A percentile compares a stretch with the other conserved stretches of the same genome.
Conservation (phyloP, 2,329 filamentous ascomycete genomes). For the Exophiala sideris region DNA sequence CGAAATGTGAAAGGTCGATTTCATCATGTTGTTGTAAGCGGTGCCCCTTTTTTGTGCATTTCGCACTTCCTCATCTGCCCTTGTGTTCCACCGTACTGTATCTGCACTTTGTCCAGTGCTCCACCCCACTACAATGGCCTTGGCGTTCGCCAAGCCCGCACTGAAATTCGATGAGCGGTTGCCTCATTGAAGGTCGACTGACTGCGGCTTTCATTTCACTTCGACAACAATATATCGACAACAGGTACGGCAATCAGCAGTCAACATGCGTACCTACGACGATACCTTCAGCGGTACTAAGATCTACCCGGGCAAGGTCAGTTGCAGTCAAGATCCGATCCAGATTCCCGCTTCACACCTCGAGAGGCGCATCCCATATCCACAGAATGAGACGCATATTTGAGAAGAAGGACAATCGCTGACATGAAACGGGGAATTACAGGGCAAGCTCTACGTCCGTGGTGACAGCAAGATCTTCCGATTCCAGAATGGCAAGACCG, state of each 20-base stretch:
- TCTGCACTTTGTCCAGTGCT: neutral
- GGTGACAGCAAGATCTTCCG: constrained; percentile 99
- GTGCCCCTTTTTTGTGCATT: neutral
- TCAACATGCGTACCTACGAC: constrained; percentile 74
- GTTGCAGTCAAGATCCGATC: constrained; percentile 32
- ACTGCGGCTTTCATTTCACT: constrained; percentile 3
- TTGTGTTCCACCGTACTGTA: constrained; percentile 1
- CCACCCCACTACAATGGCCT: constrained; percentile 2
- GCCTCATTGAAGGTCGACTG: neutral
- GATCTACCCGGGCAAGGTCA: constrained; percentile 78
- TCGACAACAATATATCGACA: constrained; percentile 6
- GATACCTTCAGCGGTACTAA: constrained; percentile 73
- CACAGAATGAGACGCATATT: neutral
- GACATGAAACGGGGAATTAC: constrained; percentile 16
- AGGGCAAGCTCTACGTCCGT: constrained; percentile 99
- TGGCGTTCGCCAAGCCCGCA: constrained; percentile 10
- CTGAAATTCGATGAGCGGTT: neutral
- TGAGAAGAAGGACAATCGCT: constrained; percentile 5
- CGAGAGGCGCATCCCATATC: constrained; percentile 1
- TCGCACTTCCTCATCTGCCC: neutral
- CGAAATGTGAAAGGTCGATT: neutral
- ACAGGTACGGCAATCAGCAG: constrained; percentile 36
- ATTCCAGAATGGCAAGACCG: constrained; percentile 99
- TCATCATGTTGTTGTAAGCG: neutral
- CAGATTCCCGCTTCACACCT: neutral